Evolutionary conservation across 257 asterid species (phyloP), one percentile per base, ranked within the genome.

Genomic region (Oldenlandia corymbosa): DNA sequence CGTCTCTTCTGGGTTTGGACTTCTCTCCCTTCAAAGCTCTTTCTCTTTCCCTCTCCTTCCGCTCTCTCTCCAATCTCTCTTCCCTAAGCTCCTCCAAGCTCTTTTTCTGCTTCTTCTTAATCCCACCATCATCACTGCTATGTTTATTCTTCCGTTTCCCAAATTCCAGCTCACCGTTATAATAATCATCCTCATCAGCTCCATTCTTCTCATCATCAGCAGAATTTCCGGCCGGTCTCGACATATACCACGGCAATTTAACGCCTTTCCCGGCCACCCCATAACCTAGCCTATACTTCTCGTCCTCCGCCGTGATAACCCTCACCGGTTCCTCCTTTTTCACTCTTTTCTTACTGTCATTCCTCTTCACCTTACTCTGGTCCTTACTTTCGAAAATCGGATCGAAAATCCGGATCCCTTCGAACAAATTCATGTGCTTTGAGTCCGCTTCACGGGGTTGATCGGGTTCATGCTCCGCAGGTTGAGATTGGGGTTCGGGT

Each of bases 161-260:
- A 66, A 72, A 71, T 72, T 66, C 69, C 42, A 7, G 53, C 36
- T 59, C 49, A 69, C 64, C 70, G 53, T 60, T 51, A 20, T 43
- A 16, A 14, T 69, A 72, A 26, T 72, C 75, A 10, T 64, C 79
- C 1, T 74, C 86, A 1, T 69, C 85, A 17, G 70, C 78, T 0
- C 32, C 74, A 36, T 54, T 68, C 37, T 75, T 68, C 39, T 64
- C 80, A 60, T 48, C 79, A 62, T 45, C 72, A 0, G 46, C 65
- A 48, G 46, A 57, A 27, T 73, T 73, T 1, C 67, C 69, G 10
- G 20, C 76, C 60, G 58, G 75, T 67, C 84, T 90, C 73, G 80
- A 89, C 96, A 89, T 53, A 76, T 92, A 92, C 99, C 99, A 92
- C 2, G 99, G 97, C 85, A 89, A 82, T 78, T 92, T 89, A 67